Evolutionary conservation across 2,329 filamentous ascomycete genomes (phyloP), one percentile per base, ranked within the genome.

Genomic region (Trichocomaceae sp.): DNA sequence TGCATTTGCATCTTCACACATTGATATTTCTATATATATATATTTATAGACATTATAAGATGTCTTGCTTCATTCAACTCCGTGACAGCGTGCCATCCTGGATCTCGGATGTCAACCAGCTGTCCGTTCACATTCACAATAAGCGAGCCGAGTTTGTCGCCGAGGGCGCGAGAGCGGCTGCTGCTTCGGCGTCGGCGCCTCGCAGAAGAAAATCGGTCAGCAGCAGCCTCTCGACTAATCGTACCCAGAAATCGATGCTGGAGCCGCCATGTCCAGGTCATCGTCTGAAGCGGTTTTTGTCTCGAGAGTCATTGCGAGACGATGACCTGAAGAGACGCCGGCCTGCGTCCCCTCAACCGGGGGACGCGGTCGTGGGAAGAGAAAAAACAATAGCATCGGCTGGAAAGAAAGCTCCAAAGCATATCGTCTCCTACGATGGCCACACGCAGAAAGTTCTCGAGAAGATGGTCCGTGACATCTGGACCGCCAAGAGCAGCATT

Each of bases 91-190:
- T 57, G 3, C 51, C 52, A 20, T 49, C 47, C 22, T 57, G 56
- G 56, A 57, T 57, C 29, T 41, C 47, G 17, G 52, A 55, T 8
- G 51, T 53, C 42, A 48, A 54, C 29, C 23, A 55, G 35, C 29
- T 57, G 22, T 44, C 42, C 23, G 51, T 49, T 26, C 56, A 57
- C 35, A 37, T 57, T 19, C 37, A 57, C 29, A 45, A 48, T 37
- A 54, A 55, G 46, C 52, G 52, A 49, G 56, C 52, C 45, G 56
- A 57, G 47, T 55, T 57, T 23, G 56, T 42, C n/a, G 47, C 56
- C n/a, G 51, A 57, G 35, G 47, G 44, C 37, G 47, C 37, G 35
- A 52, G 48, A 49, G 3, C 19, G 1, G 41, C 41, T 9, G 44
- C 7, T 13, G 10, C 13, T 10, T 12, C 31, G 31, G 5, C 47